Conservation (phyloP, 441 rosid species). For the Aleurites moluccanus region DNA sequence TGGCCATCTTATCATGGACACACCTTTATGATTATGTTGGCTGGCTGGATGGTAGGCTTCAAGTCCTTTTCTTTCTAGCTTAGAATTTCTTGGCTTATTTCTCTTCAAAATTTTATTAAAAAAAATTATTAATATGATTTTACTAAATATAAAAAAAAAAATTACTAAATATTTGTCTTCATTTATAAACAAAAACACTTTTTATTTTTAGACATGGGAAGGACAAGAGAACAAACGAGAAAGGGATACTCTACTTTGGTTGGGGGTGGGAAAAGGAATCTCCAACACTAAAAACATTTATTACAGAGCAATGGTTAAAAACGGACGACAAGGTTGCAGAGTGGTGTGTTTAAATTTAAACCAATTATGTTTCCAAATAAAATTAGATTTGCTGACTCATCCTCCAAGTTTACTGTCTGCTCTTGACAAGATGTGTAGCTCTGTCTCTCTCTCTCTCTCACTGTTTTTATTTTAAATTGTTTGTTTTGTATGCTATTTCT, state of each 20-base stretch:
- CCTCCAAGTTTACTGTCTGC: neutral
- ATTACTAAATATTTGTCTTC: neutral
- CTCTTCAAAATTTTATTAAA: neutral
- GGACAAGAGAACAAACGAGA: neutral
- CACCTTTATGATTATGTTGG: neutral
- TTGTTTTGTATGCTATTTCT: neutral
- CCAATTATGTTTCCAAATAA: neutral
- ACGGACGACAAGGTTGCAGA: neutral
- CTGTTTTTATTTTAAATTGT: neutral
- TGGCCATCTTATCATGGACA: neutral
- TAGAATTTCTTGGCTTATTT: neutral
- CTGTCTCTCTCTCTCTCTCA: too few relatives aligned
- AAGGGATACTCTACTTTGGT: neutral
- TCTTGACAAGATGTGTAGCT: conserved; percentile 7
- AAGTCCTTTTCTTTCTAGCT: neutral
- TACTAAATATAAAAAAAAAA: too few relatives aligned
- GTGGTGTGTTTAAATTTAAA: neutral
- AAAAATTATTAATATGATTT: too few relatives aligned
- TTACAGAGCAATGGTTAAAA: too few relatives aligned
- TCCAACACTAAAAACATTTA: too few relatives aligned
- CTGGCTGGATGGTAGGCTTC: neutral
- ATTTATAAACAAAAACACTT: too few relatives aligned
- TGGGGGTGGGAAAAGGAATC: neutral
- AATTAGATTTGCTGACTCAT: neutral
- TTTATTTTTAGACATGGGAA: neutral